Evolutionary conservation across 2,329 filamentous ascomycete genomes (phyloP).

Genomic region (Colletotrichum sp.): DNA sequence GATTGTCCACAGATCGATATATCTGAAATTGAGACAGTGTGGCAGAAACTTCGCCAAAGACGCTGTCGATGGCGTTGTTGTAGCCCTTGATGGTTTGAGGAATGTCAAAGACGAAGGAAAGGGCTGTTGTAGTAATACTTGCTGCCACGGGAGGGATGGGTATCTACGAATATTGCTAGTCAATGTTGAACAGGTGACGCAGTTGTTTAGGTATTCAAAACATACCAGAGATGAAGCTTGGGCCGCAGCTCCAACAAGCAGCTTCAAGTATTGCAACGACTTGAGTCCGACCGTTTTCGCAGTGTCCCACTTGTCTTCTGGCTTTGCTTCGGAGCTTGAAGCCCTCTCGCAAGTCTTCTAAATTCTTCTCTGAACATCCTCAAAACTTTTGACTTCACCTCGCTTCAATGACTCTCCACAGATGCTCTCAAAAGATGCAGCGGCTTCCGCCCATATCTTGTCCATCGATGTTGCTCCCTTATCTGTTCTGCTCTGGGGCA

Average conservation of each 20-base stretch:
- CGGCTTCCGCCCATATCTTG: background rate
- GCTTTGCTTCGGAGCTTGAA: background rate
- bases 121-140: background rate
- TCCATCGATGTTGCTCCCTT: background rate
- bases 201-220: background rate
- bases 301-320: background rate
- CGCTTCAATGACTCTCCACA: background rate
- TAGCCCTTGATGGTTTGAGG: background rate
- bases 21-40: background rate
- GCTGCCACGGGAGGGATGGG: background rate
- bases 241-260: background rate
- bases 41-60: background rate
- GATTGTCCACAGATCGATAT: background rate
- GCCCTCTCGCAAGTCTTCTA: background rate
- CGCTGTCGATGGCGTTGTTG: background rate
- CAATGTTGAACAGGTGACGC: background rate
- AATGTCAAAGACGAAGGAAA: background rate
- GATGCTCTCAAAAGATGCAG: background rate
- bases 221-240: background rate
- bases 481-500: background rate
- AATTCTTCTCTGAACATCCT: background rate
- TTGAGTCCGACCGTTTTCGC: background rate
- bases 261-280: background rate
- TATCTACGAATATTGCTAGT: accelerated
- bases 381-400: background rate